phyloP scores from a whole-genome alignment of 768 basidiomycete species.

The Trametes villosa region DNA sequence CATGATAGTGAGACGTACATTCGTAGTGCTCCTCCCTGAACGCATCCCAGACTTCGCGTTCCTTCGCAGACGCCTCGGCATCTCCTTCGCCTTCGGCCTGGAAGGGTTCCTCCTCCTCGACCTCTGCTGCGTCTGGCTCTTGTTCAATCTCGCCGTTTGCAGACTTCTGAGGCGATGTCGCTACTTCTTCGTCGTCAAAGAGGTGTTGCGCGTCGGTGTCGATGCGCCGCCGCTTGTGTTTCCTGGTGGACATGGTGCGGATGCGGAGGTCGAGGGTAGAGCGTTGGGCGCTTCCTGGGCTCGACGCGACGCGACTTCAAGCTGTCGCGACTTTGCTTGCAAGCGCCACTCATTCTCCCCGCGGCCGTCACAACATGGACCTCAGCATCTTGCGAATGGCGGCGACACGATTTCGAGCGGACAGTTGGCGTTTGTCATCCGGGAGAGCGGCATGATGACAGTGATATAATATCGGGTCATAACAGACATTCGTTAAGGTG shows the following conservation, averaged over 20 bases:
- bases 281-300: background rate
- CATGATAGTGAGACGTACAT: conserved; percentile 47
- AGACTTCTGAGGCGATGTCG: background rate
- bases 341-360: too few species aligned
- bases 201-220: background rate
- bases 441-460: too few species aligned
- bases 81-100: conserved; percentile 35
- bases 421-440: too few species aligned
- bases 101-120: conserved; percentile 21
- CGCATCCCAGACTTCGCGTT: conserved; percentile 71
- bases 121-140: background rate
- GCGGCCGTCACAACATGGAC: too few species aligned
- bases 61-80: conserved; percentile 41
- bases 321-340: too few species aligned
- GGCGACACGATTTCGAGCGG: too few species aligned
- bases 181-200: background rate
- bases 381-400: too few species aligned
- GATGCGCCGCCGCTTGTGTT: conserved; percentile 17
- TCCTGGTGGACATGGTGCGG: conserved; percentile 17
- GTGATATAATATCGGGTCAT: too few species aligned
- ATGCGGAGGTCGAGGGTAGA: background rate
- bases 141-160: background rate
- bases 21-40: conserved; percentile 83
- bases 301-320: conserved; percentile 1
- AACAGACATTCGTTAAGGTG: too few species aligned